Conservation (phyloP, 2,329 filamentous ascomycete genomes). For the Aspergillus spinulosporus region DNA sequence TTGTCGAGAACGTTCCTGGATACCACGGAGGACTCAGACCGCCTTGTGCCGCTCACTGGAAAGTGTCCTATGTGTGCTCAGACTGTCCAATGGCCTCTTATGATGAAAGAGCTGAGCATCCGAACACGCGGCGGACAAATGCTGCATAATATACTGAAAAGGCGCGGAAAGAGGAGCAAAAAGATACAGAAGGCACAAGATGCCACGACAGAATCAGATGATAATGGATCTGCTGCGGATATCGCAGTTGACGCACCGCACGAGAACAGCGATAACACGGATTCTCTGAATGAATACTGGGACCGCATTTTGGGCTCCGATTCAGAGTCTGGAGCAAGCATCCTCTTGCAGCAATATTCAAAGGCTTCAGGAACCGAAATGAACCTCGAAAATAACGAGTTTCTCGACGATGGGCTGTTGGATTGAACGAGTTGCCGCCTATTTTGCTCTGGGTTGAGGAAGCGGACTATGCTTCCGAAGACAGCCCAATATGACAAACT, state of each 20-base stretch:
- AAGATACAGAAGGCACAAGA: neutral
- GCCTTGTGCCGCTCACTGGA: constrained; percentile 67
- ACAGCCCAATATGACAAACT: no score
- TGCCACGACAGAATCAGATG: neutral
- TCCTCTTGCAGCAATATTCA: no score
- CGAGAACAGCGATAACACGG: neutral
- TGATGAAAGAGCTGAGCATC: constrained; percentile 81
- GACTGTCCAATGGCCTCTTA: constrained; percentile 67
- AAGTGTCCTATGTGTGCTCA: constrained; percentile 69
- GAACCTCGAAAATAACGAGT: constrained; percentile 3
- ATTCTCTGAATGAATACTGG: constrained; percentile 10
- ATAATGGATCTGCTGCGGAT: neutral
- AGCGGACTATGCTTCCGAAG: neutral
- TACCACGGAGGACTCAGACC: constrained; percentile 36
- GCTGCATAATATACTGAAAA: constrained; percentile 62
- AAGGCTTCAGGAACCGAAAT: neutral
- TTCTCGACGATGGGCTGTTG: neutral
- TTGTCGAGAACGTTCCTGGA: constrained; percentile 55
- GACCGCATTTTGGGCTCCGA: constrained; percentile 1
- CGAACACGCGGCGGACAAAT: constrained; percentile 70
- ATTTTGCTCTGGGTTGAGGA: neutral
- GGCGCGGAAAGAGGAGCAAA: constrained; percentile 37
- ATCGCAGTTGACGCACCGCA: neutral
- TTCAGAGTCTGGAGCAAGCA: neutral
- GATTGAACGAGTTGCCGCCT: neutral